Percentiles rank a stretch among this genome's conserved stretches.
phyloP scores from a whole-genome alignment of 306 rosid species.

The Acacia confusa region DNA sequence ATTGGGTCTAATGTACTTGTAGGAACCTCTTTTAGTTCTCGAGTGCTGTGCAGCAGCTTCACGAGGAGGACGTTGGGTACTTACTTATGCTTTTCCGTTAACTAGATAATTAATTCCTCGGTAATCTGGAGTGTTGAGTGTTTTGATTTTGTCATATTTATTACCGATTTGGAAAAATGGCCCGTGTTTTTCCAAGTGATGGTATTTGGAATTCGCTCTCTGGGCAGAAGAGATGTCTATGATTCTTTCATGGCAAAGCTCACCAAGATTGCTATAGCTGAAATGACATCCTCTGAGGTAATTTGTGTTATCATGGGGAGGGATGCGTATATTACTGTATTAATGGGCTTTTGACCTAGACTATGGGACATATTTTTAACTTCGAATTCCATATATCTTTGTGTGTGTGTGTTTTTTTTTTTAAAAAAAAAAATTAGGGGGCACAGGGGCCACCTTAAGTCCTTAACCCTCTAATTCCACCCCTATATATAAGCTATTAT shows the following conservation, averaged over 20 bases:
- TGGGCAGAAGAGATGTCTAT: conserved; percentile 64
- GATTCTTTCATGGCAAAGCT: conserved; percentile 76
- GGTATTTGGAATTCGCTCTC: conserved; percentile 80
- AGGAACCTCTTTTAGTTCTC: conserved; percentile 84
- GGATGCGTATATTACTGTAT: neutral
- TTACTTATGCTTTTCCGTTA: conserved; percentile 4
- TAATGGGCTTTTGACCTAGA: neutral
- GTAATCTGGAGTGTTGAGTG: neutral
- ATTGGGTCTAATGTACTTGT: neutral
- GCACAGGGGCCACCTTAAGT: too few species aligned
- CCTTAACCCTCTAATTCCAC: too few species aligned
- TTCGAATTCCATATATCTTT: too few species aligned
- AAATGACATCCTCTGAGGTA: conserved; percentile 88
- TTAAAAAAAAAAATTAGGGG: too few species aligned
- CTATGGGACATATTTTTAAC: neutral
- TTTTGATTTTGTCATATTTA: conserved; percentile 10
- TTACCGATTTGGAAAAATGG: conserved; percentile 90
- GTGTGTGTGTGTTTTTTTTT: too few species aligned
- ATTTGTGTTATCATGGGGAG: conserved; percentile 23
- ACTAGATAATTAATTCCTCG: neutral
- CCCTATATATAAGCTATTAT: too few species aligned
- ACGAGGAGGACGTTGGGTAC: conserved; percentile 92
- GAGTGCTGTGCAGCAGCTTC: conserved; percentile 82
- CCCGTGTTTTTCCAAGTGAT: conserved; percentile 91
- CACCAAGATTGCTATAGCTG: conserved; percentile 89